A percentile compares a stretch with the other conserved stretches of the same genome.
Evolutionary conservation across 1,284 basidiomycete species (phyloP).

Genomic region (Irpex sp.): DNA sequence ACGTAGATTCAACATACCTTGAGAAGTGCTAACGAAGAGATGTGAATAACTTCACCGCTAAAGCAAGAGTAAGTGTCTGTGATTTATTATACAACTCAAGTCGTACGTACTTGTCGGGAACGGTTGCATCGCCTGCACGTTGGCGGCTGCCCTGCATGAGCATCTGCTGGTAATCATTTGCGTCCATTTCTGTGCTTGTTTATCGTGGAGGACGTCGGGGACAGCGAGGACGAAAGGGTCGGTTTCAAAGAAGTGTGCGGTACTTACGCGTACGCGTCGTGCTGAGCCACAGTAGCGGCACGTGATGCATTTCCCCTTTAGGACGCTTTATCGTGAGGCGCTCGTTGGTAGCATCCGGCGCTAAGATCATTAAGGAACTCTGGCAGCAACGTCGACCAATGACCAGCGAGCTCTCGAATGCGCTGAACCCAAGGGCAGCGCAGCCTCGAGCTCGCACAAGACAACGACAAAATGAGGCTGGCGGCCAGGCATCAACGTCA

Average conservation of each 20-base stretch:
- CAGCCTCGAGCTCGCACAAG: conserved; percentile 28
- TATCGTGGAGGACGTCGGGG: conserved; percentile 5
- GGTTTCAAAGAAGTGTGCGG: not conserved
- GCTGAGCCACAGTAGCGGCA: not conserved
- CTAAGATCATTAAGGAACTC: not conserved
- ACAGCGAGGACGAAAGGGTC: conserved; percentile 8
- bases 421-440: conserved; percentile 61
- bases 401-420: conserved; percentile 68
- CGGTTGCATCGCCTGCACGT: conserved; percentile 41
- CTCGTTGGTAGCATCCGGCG: not conserved
- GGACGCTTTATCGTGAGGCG: not conserved
- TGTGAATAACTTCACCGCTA: conserved; percentile 95
- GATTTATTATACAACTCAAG: not conserved
- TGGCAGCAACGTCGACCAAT: conserved; percentile 10
- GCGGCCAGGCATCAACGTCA: not conserved
- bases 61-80: not conserved
- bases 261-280: not conserved
- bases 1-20: conserved; percentile 52
- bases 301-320: not conserved
- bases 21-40: conserved; percentile 87
- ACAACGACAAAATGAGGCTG: conserved; percentile 12
- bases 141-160: conserved; percentile 38
- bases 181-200: not conserved
- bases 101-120: conserved; percentile 66
- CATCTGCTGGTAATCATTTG: conserved; percentile 41